phyloP scores from a whole-genome alignment of 148 eudicot genomes.

The Euryodendron excelsum region DNA sequence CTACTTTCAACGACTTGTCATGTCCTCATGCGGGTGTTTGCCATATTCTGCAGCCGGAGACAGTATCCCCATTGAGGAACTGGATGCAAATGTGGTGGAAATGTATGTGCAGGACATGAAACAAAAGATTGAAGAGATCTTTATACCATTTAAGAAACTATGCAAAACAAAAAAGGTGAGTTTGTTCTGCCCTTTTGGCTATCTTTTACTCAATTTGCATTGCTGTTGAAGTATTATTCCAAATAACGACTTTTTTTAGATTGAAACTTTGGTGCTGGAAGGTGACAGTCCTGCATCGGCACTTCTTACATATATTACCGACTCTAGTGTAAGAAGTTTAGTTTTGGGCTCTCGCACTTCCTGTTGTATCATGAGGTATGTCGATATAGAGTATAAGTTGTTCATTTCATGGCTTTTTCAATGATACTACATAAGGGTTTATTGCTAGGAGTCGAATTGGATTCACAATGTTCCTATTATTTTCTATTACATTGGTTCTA shows the following conservation, averaged over 20 bases:
- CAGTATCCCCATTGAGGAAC: conserved; percentile 50
- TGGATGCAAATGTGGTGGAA: conserved; percentile 48
- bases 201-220: background rate
- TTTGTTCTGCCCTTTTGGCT: background rate
- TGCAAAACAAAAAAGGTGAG: conserved; percentile 44
- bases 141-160: conserved; percentile 51
- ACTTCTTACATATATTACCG: conserved; percentile 45
- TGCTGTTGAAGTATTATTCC: background rate
- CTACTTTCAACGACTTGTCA: conserved; percentile 4
- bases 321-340: conserved; percentile 47
- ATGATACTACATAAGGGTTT: background rate
- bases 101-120: conserved; percentile 51
- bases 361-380: conserved; percentile 54
- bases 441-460: background rate
- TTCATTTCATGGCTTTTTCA: background rate
- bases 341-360: conserved; percentile 70
- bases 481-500: background rate
- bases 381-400: background rate
- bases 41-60: conserved; percentile 52
- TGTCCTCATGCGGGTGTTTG: background rate
- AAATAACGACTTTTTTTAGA: conserved; percentile 18
- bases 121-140: conserved; percentile 40
- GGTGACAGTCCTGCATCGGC: conserved; percentile 55
- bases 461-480: background rate
- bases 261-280: conserved; percentile 70